Evolutionary conservation across 1,284 basidiomycete species (phyloP), one percentile per base, ranked within the genome.

Genomic region (Naganishia sp.): DNA sequence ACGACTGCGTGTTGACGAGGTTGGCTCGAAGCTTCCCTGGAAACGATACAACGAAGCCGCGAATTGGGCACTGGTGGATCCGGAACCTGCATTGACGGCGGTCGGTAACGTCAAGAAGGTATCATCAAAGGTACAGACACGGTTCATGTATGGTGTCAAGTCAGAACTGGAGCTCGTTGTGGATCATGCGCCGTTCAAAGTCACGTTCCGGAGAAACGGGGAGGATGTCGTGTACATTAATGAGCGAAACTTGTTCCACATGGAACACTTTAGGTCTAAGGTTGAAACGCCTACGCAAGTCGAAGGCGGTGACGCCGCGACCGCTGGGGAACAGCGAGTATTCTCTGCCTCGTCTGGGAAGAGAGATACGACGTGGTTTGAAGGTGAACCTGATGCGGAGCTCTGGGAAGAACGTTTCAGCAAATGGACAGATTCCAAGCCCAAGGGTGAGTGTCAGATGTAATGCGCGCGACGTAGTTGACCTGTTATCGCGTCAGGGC

Each of bases 321-420:
- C 46, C 18, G 76, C 79, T 67, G 60, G 71, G 18, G 79, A 80
- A 17, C 88, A 90, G 74, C 80, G 79, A 6, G 85, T 87, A 1
- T 72, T 90, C 45, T 80, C 57, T 21, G 51, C 61, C 11, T 52
- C 50, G 15, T 39, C 87, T 53, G 76, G 80, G 5, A 79, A 81
- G 15, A 86, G 87, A 68, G 83, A 84, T 66, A 31, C 86, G 45
- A 76, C 87, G 18, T 94, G 92, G 90, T 94, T 94, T 70, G 90
- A 94, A 76, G 90, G 90, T 25, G 88, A 90, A 25, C 82, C 83
- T 35, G 88, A 94, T 70, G 89, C 90, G 70, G 90, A 84, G 45
- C 88, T 85, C 76, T 99, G 94, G 89, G 90, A 95, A 71, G 95
- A 99, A 81, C 85, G 82, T 0, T 99, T 91, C 81, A 85, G 81